phyloP scores from a whole-genome alignment of 352 stramenopile species.

The Pythium brassicae region DNA sequence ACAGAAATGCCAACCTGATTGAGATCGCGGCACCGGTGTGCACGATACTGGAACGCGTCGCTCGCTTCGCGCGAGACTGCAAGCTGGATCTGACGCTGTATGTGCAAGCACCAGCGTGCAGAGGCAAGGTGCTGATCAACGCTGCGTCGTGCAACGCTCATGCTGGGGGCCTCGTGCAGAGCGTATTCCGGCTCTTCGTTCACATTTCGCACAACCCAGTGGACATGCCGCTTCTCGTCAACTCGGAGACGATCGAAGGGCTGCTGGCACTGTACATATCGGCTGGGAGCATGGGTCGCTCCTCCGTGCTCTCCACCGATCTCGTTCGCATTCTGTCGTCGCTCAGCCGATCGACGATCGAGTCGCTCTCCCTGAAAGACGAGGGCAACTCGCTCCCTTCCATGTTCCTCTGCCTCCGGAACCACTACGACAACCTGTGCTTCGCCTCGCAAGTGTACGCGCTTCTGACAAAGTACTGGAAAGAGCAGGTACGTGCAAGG shows the following conservation, averaged over 20 bases:
- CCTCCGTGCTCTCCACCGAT: slow-evolving; percentile 27
- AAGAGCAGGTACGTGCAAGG: slow-evolving; percentile 18
- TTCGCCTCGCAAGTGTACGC: slow-evolving; percentile 59
- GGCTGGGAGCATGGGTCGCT: slow-evolving; percentile 20
- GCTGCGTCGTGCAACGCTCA: slow-evolving; percentile 29
- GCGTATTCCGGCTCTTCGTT: slow-evolving; percentile 58
- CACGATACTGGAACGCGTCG: slow-evolving; percentile 67
- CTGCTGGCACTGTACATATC: slow-evolving; percentile 55
- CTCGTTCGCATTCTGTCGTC: slow-evolving; percentile 42
- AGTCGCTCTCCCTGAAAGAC: slow-evolving; percentile 37
- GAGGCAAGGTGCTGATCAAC: slow-evolving; percentile 35
- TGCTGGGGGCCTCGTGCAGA: slow-evolving; percentile 24
- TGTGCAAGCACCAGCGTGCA: slow-evolving; percentile 26
- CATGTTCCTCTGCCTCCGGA: slow-evolving; percentile 62
- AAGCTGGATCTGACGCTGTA: slow-evolving; percentile 55
- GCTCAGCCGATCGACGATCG: slow-evolving; percentile 35
- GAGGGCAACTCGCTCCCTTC: slow-evolving; percentile 50
- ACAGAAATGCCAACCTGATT: slow-evolving; percentile 43
- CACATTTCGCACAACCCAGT: slow-evolving; percentile 41
- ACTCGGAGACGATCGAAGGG: slow-evolving; percentile 48
- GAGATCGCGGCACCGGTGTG: slow-evolving; percentile 49
- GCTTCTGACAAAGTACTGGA: slow-evolving; percentile 49
- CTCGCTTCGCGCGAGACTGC: slow-evolving; percentile 48
- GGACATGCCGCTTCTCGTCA: slow-evolving; percentile 44
- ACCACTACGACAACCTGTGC: slow-evolving; percentile 30